Conservation (phyloP, 1,139 yeast genomes). For the Yamadazyma triangularis region DNA sequence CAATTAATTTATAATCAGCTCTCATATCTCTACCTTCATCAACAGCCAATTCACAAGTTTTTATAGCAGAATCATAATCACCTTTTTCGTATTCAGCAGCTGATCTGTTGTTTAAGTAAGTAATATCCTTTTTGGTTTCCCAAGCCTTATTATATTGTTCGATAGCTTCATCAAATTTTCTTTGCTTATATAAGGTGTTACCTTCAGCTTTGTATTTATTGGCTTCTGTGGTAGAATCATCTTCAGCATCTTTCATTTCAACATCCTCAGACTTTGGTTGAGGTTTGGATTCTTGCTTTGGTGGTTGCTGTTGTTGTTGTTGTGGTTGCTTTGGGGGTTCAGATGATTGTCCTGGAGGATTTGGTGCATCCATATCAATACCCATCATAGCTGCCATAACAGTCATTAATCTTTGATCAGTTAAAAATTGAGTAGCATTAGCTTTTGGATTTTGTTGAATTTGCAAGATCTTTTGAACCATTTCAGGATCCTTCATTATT, state of each 20-base stretch:
- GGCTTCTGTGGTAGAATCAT: conserved; percentile 50
- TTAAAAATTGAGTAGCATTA: conserved; percentile 56
- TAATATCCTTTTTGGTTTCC: conserved; percentile 77
- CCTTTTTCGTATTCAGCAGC: conserved; percentile 98
- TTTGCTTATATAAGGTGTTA: conserved; percentile 78
- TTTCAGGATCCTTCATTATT: conserved; percentile 79
- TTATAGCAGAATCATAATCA: conserved; percentile 78
- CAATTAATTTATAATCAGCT: conserved; percentile 87
- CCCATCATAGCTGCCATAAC: conserved; percentile 87
- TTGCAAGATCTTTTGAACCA: conserved; percentile 66
- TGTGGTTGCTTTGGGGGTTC: conserved; percentile 23
- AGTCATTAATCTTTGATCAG: conserved; percentile 86
- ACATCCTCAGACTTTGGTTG: conserved; percentile 24
- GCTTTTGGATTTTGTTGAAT: conserved; percentile 74
- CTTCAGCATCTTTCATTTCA: conserved; percentile 30
- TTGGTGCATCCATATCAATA: conserved; percentile 58
- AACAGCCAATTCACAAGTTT: conserved; percentile 76
- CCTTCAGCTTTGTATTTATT: conserved; percentile 83
- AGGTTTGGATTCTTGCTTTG: conserved; percentile 22
- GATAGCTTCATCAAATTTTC: conserved; percentile 91
- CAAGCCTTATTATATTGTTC: conserved; percentile 82
- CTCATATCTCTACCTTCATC: conserved; percentile 86
- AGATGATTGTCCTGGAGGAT: conserved; percentile 11
- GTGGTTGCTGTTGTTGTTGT: conserved; percentile 24
- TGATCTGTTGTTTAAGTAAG: conserved; percentile 92